Evolutionary conservation across 78 protist genomes (phyloP).

Genomic region (Speleostelium caveatum): DNA sequence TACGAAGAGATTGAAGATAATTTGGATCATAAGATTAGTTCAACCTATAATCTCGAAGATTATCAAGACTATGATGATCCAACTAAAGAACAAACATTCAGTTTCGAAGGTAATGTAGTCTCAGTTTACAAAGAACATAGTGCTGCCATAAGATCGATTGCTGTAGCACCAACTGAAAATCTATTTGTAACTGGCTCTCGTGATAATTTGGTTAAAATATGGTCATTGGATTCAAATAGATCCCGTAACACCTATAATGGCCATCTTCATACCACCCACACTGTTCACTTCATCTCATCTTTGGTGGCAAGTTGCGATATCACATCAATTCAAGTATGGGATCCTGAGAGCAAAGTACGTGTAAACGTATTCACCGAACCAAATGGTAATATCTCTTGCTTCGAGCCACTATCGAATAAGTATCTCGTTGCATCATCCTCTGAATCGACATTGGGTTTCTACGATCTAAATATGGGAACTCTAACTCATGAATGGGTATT

Average conservation of each 20-base stretch:
- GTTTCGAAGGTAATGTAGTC: constrained; percentile 48
- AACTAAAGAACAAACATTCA: constrained; percentile 47
- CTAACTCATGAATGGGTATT: constrained; percentile 52
- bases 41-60: constrained; percentile 53
- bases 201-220: constrained; percentile 67
- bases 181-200: constrained; percentile 41
- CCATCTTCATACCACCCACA: constrained; percentile 53
- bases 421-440: constrained; percentile 29
- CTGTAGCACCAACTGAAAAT: constrained; percentile 35
- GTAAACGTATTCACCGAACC: constrained; percentile 55
- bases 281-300: constrained; percentile 38
- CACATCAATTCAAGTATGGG: constrained; percentile 65
- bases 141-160: constrained; percentile 45
- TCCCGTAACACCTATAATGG: constrained; percentile 52
- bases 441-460: constrained; percentile 9
- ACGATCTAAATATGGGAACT: constrained; percentile 31
- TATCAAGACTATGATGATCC: constrained; percentile 75
- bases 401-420: constrained; percentile 44
- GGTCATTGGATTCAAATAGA: constrained; percentile 32
- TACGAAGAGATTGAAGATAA: constrained; percentile 37
- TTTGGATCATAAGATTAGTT: constrained; percentile 43
- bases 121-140: constrained; percentile 54
- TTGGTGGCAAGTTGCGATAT: constrained; percentile 66
- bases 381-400: constrained; percentile 47
- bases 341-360: constrained; percentile 48